phyloP scores from a whole-genome alignment of 352 stramenopile genomes.

The Pythium insidiosum region DNA sequence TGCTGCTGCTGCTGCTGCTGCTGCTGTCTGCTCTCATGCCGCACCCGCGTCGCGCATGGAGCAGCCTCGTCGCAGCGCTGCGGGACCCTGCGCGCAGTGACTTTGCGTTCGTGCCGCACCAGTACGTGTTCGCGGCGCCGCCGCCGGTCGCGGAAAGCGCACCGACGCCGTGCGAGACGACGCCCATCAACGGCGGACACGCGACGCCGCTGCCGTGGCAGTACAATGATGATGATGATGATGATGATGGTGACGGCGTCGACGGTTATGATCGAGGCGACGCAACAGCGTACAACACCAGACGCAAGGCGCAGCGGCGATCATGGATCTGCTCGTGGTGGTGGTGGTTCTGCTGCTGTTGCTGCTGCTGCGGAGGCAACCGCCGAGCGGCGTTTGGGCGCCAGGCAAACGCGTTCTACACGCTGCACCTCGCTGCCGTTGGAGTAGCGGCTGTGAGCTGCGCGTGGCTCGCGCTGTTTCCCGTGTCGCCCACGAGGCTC shows the following conservation, averaged over 20 bases:
- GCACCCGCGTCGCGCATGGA: slow-evolving; percentile 25
- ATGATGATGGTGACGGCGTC: neutral
- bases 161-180: slow-evolving; percentile 43
- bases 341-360: neutral
- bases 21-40: too few relatives aligned
- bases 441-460: slow-evolving; percentile 30
- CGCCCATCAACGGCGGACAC: slow-evolving; percentile 34
- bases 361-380: neutral
- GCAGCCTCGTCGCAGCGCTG: slow-evolving; percentile 53
- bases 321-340: too few relatives aligned
- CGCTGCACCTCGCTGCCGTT: slow-evolving; percentile 43
- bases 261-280: neutral
- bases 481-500: slow-evolving; percentile 50
- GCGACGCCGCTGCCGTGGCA: slow-evolving; percentile 1
- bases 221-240: neutral
- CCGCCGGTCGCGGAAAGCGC: slow-evolving; percentile 21
- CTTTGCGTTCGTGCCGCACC: slow-evolving; percentile 77
- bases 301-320: too few relatives aligned
- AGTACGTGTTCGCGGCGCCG: slow-evolving; percentile 53
- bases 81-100: slow-evolving; percentile 61
- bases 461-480: slow-evolving; percentile 61
- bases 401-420: slow-evolving; percentile 46
- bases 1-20: too few relatives aligned
- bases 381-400: slow-evolving; percentile 9
- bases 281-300: too few relatives aligned